Conservation (phyloP, 768 basidiomycete genomes). For the Phlebiopsis gigantea region DNA sequence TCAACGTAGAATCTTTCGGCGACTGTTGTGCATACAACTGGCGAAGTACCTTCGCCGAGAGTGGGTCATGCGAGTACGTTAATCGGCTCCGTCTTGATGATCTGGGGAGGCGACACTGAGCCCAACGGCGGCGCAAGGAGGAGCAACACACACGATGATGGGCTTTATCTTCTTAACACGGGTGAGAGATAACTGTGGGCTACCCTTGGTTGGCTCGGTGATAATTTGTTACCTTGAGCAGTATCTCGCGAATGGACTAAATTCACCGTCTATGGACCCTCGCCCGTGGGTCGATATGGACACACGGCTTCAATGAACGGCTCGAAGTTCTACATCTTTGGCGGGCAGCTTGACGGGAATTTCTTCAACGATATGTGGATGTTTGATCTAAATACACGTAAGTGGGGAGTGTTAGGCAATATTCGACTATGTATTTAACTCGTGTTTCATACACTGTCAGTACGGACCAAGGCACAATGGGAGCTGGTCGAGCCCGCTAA, state of each 20-base stretch:
- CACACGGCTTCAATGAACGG: constrained; percentile 93
- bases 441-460: constrained; percentile 31
- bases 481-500: constrained; percentile 61
- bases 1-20: constrained; percentile 74
- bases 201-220: not conserved
- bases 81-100: constrained; percentile 90
- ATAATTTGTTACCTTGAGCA: constrained; percentile 28
- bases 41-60: constrained; percentile 81
- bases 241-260: constrained; percentile 95
- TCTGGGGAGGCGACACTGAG: constrained; percentile 99
- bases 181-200: constrained; percentile 44
- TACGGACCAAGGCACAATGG: constrained; percentile 83
- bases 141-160: constrained; percentile 83
- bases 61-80: constrained; percentile 98
- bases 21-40: constrained; percentile 78
- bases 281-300: constrained; percentile 89
- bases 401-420: constrained; percentile 27
- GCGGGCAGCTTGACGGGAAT: constrained; percentile 91
- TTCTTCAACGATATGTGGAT: constrained; percentile 95
- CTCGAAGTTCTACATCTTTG: constrained; percentile 91
- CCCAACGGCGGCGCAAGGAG: constrained; percentile 55
- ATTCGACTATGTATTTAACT: not conserved
- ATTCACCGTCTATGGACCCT: constrained; percentile 70
- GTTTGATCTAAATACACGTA: constrained; percentile 93
- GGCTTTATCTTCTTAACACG: constrained; percentile 88